phyloP scores from a whole-genome alignment of 2,329 filamentous ascomycete genomes.

The Curvularia verruculosa region DNA sequence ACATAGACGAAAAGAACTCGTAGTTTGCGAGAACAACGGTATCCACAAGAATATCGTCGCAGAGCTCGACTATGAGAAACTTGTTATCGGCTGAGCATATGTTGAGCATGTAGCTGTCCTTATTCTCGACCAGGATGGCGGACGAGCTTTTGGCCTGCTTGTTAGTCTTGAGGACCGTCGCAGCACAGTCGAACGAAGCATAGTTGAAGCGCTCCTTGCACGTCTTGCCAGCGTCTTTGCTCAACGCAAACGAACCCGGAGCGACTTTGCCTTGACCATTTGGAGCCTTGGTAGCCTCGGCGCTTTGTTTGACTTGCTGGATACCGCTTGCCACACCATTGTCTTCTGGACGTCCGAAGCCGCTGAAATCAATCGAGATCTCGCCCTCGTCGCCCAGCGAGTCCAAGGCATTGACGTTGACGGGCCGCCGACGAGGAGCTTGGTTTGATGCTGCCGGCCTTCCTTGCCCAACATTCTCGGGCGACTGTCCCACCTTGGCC shows the following conservation, averaged over 20 bases:
- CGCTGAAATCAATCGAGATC: constrained; percentile 75
- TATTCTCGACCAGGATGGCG: constrained; percentile 91
- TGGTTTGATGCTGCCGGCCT: constrained; percentile 54
- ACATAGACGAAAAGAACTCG: constrained; percentile 98
- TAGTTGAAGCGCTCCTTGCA: constrained; percentile 98
- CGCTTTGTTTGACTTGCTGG: constrained; percentile 22
- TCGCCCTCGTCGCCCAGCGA: constrained; percentile 86
- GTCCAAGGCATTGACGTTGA: constrained; percentile 71
- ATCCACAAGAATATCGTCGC: constrained; percentile 84
- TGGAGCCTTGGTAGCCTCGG: constrained; percentile 21
- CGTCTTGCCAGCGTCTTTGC: constrained; percentile 93
- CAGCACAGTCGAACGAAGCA: constrained; percentile 95
- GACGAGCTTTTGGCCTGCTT: constrained; percentile 84
- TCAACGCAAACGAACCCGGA: constrained; percentile 58
- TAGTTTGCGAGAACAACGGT: constrained; percentile 98
- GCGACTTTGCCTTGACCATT: constrained; percentile 39
- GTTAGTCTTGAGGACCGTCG: constrained; percentile 90
- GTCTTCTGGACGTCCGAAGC: constrained; percentile 59
- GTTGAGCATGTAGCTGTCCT: constrained; percentile 97
- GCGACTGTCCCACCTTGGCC: constrained; percentile 80
- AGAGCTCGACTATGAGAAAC: constrained; percentile 92
- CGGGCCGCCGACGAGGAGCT: constrained; percentile 58
- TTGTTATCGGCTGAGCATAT: constrained; percentile 87
- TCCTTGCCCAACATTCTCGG: constrained; percentile 66
- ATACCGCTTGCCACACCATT: constrained; percentile 24